Percentiles rank a stretch among this genome's conserved stretches.
Conservation (phyloP, 768 basidiomycete genomes). For the Suillus occidentalis region DNA sequence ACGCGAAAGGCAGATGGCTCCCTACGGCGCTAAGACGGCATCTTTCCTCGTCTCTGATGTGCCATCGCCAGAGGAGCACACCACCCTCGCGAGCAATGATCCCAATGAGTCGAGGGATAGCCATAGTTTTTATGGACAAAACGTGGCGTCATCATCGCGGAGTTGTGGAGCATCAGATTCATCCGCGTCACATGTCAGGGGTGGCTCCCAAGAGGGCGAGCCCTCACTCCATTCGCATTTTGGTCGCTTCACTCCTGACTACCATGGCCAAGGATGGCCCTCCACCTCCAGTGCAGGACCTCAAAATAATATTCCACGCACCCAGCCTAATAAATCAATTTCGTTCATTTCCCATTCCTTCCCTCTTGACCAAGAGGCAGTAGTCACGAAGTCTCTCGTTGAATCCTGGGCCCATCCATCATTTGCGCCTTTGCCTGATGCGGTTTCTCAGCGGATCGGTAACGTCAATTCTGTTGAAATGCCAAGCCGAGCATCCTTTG, state of each 20-base stretch:
- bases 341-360: slow-evolving; percentile 48
- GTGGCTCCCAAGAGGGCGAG: slow-evolving; percentile 17
- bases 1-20: slow-evolving; percentile 37
- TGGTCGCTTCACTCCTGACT: slow-evolving; percentile 25
- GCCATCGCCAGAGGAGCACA: slow-evolving; percentile 32
- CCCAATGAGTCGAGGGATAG: slow-evolving; percentile 30
- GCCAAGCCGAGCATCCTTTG: slow-evolving; percentile 55
- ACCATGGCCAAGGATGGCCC: slow-evolving; percentile 19
- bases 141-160: slow-evolving; percentile 39
- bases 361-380: slow-evolving; percentile 36
- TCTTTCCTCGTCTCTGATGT: slow-evolving; percentile 48
- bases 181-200: slow-evolving; percentile 21
- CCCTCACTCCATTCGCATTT: slow-evolving; percentile 15
- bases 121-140: slow-evolving; percentile 50
- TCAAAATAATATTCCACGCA: slow-evolving; percentile 23
- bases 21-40: slow-evolving; percentile 48
- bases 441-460: slow-evolving; percentile 54
- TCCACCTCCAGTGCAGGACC: slow-evolving; percentile 19
- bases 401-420: slow-evolving; percentile 61
- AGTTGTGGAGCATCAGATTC: slow-evolving; percentile 21
- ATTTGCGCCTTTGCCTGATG: slow-evolving; percentile 61
- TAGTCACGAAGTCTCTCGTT: slow-evolving; percentile 41
- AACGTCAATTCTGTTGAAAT: slow-evolving; percentile 57
- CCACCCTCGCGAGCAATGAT: slow-evolving; percentile 15
- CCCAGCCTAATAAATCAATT: slow-evolving; percentile 29